Base-by-base conservation (phyloP, 352 stramenopile species). In the Pythium rhizo-oryzae region DNA sequence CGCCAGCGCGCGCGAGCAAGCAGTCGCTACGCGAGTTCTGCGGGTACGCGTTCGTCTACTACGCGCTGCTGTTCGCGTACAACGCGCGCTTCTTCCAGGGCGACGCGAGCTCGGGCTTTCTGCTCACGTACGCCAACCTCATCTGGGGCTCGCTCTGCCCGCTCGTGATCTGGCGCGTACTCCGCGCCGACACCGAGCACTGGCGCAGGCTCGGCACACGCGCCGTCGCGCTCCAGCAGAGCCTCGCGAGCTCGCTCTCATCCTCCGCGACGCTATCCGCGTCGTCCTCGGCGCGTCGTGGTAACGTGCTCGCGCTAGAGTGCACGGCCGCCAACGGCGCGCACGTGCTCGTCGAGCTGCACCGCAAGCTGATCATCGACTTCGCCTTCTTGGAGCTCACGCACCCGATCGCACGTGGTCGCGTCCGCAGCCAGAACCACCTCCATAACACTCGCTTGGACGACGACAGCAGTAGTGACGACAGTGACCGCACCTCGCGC, bases 171-270 rank as follows among this genome's bases (percentile, higher is more conserved):
- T 93, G 82, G 84, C 75, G 84, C 59, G 74, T 93, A 19, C 71
- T 94, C 15, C 81, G 78, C 23, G 85, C 85, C 4, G 85, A 94
- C 55, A 94, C 85, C 9, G 77, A 80, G 50, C 75, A 94, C 62
- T 94, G 85, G 85, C 76, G 85, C 23, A 84, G 85, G 11, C 56
- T 94, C 0, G 81, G 82, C 18, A 67, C 79, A 52, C 79, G 84
- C 24, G 84, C 84, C 0, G 76, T 79, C 13, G 62, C 72, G 24
- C 77, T 92, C 0, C 85, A 93, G 41, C 70, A 59, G 12, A 65
- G 58, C 47, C 47, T 65, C 8, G 28, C 24, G 13, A 58, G 59
- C 23, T 65, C 59, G 46, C 21, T 54, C 25, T 82, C 1, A 78
- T 89, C 51, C 21, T 39, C 54, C 5, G 28, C 35, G 4, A 8